phyloP scores from a whole-genome alignment of 73 alveolate species.

The Strombidium stylifer region DNA sequence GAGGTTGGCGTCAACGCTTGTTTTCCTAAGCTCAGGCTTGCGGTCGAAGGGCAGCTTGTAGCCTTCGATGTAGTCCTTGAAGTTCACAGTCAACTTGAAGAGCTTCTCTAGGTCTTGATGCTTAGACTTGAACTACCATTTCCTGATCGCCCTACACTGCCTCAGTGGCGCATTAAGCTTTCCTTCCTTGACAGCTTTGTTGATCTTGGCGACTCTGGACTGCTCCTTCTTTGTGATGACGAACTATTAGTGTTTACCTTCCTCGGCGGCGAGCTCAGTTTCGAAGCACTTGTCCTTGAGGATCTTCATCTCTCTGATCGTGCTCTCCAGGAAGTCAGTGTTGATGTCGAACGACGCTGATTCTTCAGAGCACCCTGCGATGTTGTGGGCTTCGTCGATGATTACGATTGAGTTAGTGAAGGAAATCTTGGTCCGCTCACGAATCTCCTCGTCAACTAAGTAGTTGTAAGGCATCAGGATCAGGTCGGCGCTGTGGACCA shows the following conservation, averaged over 20 bases:
- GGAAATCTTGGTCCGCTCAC: constrained; percentile 39
- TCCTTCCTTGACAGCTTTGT: not conserved
- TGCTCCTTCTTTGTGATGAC: not conserved
- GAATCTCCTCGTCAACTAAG: constrained; percentile 53
- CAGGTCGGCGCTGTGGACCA: constrained; percentile 76
- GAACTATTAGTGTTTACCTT: not conserved
- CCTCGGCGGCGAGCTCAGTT: not conserved
- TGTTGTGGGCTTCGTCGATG: constrained; percentile 83
- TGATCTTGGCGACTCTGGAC: not conserved
- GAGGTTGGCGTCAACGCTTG: too few relatives aligned
- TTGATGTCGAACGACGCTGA: constrained; percentile 42
- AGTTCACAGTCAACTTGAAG: too few relatives aligned
- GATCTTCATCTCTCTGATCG: constrained; percentile 1
- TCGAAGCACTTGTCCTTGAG: not conserved
- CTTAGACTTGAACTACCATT: constrained; percentile 23
- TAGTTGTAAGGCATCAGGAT: constrained; percentile 83
- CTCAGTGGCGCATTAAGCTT: not conserved
- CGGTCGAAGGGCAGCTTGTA: too few relatives aligned
- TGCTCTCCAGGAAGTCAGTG: not conserved
- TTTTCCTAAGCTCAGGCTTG: too few relatives aligned
- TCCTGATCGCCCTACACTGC: not conserved
- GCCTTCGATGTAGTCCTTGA: too few relatives aligned
- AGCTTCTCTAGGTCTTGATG: too few relatives aligned
- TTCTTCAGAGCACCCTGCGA: constrained; percentile 61
- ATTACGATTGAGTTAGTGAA: constrained; percentile 52